phyloP scores from a whole-genome alignment of 2,329 filamentous ascomycete genomes.

The Calonectria pseudoreteaudii region DNA sequence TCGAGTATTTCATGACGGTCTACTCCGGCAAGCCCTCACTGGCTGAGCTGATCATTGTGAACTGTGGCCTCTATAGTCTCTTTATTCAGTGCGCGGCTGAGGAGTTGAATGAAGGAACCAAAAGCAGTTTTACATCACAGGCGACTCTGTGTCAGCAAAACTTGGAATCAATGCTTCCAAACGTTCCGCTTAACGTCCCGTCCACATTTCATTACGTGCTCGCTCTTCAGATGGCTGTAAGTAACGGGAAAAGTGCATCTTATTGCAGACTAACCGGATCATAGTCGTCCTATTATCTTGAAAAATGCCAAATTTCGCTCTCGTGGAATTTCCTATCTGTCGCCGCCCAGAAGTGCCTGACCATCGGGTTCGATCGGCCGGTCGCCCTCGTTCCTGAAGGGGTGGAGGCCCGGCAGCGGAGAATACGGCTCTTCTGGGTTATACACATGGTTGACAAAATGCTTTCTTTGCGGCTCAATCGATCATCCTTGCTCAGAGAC shows the following conservation, averaged over 20 bases:
- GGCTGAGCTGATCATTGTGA: neutral
- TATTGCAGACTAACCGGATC: neutral
- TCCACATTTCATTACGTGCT: neutral
- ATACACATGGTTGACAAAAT: neutral
- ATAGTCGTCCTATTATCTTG: neutral
- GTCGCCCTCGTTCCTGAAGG: neutral
- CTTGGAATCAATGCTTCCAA: neutral
- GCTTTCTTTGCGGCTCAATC: neutral
- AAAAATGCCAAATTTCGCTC: neutral
- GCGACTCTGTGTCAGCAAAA: neutral
- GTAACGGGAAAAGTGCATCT: rapidly evolving
- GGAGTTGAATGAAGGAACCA: neutral
- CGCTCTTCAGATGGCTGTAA: neutral
- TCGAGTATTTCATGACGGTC: neutral
- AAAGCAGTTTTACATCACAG: neutral
- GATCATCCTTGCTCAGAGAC: neutral
- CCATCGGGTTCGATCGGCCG: neutral
- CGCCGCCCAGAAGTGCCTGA: neutral
- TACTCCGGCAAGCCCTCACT: neutral
- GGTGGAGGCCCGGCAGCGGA: neutral
- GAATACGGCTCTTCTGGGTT: neutral
- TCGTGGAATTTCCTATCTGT: neutral
- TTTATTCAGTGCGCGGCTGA: neutral
- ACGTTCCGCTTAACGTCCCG: neutral
- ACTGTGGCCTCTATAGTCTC: neutral